Base-by-base conservation (phyloP, 2,329 filamentous ascomycete species). In the Epichloe gansuensis region DNA sequence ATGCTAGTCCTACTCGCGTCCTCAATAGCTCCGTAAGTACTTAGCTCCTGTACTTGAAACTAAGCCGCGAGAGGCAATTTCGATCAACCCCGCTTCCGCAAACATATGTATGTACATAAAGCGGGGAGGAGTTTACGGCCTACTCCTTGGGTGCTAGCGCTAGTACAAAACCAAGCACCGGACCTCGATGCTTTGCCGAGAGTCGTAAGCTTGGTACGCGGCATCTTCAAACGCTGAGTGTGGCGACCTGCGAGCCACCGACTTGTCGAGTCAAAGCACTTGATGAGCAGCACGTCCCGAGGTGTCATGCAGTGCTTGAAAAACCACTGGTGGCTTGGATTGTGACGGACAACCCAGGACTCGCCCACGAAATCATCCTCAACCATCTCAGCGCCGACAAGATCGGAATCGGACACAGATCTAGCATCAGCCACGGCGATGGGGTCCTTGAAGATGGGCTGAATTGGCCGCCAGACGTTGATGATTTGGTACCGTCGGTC, bases 161-260 rank as follows among this genome's bases (percentile, higher is more conserved):
- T 79, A 75, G 57, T 83, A 82, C 59, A 82, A 83, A 0, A 84
- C 76, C 61, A 84, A 65, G 54, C 78, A 81, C 58, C 81, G 68
- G 1, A 84, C 80, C 67, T 85, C 81, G 55, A 85, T 84, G 60
- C 79, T 82, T 68, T 85, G 76, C 57, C 81, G 60, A 8, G 75
- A 75, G 50, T 75, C 75, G 25, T 76, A 81, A 12, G 75, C 78
- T 48, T 72, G 70, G 0, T 85, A 62, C 74, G 38, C 48, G 8
- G 70, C 66, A 61, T 80, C 72, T 13, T 67, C 66, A 67, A 82
- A 81, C 2, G 77, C 74, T 11, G 71, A 72, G 60, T 81, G 78
- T 25, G 76, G 76, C 38, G 77, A 71, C 5, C 77, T 64, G 6
- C 76, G 68, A 1, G 76, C 73, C 12, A 79, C 76, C 38, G 69